Evolutionary conservation across 345 rosid species (phyloP), one percentile per base, ranked within the genome.

Genomic region (Raphanus raphanistrum): DNA sequence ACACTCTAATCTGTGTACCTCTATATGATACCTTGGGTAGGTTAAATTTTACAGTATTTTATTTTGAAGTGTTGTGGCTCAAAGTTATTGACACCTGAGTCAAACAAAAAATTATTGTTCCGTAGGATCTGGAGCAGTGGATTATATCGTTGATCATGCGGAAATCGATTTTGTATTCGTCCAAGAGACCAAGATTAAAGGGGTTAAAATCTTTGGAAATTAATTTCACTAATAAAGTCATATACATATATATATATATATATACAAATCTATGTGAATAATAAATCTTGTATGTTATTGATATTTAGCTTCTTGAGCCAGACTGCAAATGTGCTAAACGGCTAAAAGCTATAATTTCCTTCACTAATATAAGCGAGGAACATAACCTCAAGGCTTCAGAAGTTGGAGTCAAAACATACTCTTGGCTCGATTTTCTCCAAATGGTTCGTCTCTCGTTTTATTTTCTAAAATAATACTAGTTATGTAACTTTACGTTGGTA

Each of bases 11-110:
- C 45, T 92, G 95, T 74, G 98, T 94, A 71, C 98, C 98, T 70
- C 94, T 94, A 45, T 94, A 94, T 81, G 98, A 95, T 78, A 92
- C 97, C 25, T 89, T 95, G 12, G 99, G 99, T 94, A 89, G 77
- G 59, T 50, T 29, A 8, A 68, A 2, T 7, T 15, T n/a, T 38
- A 10, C 45, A 38, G 45, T 38, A 38, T 9, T 38, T 38, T 38
- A 38, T 38, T 10, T 3, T 38, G 5, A 6, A 38, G 45, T 38
- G 45, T 38, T 38, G 45, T 13, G 45, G 45, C 45, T 38, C 45
- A 9, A 11, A 9, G 45, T 38, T 38, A 38, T 38, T 38, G 45
- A 38, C 25, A 7, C 55, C 11, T 6, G 41, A 76, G 2, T 28
- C 2, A 16, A 68, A 68, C 12, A 15, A 50, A 33, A 11, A 66